These are phyloP conservation scores for Yarrowia hollandica DNA, from an alignment of 805 yeast species.

Conservation along the genomic window DNA sequence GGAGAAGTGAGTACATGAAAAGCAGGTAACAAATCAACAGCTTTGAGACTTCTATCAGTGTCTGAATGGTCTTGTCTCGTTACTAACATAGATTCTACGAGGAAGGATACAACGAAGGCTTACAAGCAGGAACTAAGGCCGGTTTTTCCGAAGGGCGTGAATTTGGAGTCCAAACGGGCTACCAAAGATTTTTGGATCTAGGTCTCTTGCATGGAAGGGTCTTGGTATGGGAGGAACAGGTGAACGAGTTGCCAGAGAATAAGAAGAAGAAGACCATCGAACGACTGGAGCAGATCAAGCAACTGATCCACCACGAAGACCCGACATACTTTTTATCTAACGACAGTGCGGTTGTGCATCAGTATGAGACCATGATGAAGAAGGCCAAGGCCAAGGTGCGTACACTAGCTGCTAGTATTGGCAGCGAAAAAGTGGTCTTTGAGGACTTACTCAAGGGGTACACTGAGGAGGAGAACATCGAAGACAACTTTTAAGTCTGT, in stretches of 20 bases:
- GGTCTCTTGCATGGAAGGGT: slow-evolving; percentile 66
- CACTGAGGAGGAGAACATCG: slow-evolving; percentile 41
- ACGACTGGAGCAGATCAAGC: slow-evolving; percentile 26
- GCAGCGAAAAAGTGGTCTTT: slow-evolving; percentile 38
- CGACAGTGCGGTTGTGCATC: slow-evolving; percentile 56
- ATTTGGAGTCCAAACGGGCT: slow-evolving; percentile 58
- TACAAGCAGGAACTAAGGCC: slow-evolving; percentile 55
- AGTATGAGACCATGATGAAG: slow-evolving; percentile 52
- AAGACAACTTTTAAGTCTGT: slow-evolving; percentile 35
- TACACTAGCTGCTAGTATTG: slow-evolving; percentile 46
- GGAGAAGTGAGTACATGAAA: slow-evolving; percentile 43
- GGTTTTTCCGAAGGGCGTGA: slow-evolving; percentile 78
- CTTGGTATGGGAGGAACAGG: slow-evolving; percentile 39
- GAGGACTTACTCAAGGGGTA: slow-evolving; percentile 43
- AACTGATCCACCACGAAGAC: slow-evolving; percentile 37
- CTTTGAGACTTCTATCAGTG: too few relatives aligned
- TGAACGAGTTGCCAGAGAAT: slow-evolving; percentile 25
- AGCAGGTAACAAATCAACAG: too few relatives aligned
- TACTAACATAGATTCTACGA: slow-evolving; percentile 50
- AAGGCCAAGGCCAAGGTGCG: slow-evolving; percentile 65
- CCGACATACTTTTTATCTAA: slow-evolving; percentile 46
- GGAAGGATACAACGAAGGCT: slow-evolving; percentile 74
- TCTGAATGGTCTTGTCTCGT: too few relatives aligned
- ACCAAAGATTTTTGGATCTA: slow-evolving; percentile 50
- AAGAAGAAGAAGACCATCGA: slow-evolving; percentile 28